phyloP scores from a whole-genome alignment of 2,329 filamentous ascomycete species.

The Claviceps maximensis region DNA sequence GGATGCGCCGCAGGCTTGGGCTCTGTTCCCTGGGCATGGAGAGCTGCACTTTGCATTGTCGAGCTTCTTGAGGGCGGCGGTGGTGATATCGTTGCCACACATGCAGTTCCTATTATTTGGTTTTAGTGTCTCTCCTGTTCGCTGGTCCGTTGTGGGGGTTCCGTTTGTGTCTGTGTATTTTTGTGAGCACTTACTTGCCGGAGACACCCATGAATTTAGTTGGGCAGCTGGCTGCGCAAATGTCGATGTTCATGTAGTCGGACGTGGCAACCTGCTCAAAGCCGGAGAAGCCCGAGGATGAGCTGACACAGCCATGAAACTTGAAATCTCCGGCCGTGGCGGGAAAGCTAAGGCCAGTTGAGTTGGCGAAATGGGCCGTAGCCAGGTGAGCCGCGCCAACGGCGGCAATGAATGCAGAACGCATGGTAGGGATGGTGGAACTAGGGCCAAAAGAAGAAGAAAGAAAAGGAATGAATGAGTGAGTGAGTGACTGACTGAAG shows the following conservation, averaged over 20 bases:
- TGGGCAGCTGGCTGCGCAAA: constrained; percentile 14
- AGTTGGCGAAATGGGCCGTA: constrained; percentile 12
- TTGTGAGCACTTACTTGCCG: constrained; percentile 10
- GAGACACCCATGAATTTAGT: constrained; percentile 15
- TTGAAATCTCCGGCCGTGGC: constrained; percentile 9
- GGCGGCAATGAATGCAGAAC: constrained; percentile 16
- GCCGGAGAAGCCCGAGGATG: constrained; percentile 11
- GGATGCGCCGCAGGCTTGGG: constrained; percentile 14
- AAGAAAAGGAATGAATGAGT: constrained; percentile 13
- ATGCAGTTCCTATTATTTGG: constrained; percentile 15
- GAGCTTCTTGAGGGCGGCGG: constrained; percentile 4
- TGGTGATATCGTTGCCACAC: constrained; percentile 14
- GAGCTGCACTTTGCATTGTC: constrained; percentile 13
- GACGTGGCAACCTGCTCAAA: constrained; percentile 10
- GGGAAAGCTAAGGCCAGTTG: constrained; percentile 9
- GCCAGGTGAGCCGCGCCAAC: constrained; percentile 19
- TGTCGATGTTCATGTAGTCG: constrained; percentile 12
- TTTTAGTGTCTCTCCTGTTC: neutral
- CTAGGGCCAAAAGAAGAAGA: constrained; percentile 7
- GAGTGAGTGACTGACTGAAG: constrained; percentile 8
- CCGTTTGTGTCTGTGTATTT: neutral
- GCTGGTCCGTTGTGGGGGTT: neutral
- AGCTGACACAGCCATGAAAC: constrained; percentile 16
- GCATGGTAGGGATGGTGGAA: constrained; percentile 12
- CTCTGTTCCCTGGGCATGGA: constrained; percentile 15